Conservation (phyloP, 2,329 filamentous ascomycete species). For the Graphiopsis chlorocephala region DNA sequence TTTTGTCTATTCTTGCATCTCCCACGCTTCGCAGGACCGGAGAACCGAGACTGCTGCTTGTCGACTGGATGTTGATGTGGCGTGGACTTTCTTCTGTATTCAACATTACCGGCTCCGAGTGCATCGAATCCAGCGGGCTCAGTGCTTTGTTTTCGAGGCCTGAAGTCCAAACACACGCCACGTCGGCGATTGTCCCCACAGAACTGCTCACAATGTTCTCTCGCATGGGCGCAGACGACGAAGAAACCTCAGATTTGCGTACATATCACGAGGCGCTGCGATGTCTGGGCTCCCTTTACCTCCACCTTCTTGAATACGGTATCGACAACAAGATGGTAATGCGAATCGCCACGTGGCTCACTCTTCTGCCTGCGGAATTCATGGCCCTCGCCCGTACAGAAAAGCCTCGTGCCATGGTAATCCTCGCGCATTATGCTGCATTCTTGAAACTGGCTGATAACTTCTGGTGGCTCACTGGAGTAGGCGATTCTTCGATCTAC, state of each 20-base stretch:
- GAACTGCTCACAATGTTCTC: neutral
- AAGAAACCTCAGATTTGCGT: neutral
- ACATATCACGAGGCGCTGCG: neutral
- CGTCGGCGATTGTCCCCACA: neutral
- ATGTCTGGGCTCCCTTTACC: neutral
- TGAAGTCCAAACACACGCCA: neutral
- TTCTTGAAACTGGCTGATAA: neutral
- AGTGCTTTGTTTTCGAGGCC: neutral
- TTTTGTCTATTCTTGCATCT: neutral
- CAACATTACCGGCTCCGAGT: neutral
- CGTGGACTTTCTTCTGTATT: neutral
- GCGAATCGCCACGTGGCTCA: neutral
- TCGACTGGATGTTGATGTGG: slow-evolving; percentile 1
- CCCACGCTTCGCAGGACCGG: neutral
- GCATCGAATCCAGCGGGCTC: neutral
- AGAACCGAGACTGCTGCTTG: neutral
- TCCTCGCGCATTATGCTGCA: neutral
- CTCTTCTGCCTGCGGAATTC: neutral
- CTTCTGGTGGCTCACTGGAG: neutral
- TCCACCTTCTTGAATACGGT: neutral
- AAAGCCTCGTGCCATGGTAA: neutral
- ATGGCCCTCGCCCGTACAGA: neutral
- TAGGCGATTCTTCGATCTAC: neutral
- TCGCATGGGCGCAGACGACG: neutral
- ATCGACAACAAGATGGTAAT: neutral